Percentiles rank a stretch among this genome's conserved stretches.
These are phyloP conservation scores for Ophiocordyceps camponoti-saundersi DNA, from an alignment of 2,329 filamentous ascomycete genomes.

Conservation along the genomic window DNA sequence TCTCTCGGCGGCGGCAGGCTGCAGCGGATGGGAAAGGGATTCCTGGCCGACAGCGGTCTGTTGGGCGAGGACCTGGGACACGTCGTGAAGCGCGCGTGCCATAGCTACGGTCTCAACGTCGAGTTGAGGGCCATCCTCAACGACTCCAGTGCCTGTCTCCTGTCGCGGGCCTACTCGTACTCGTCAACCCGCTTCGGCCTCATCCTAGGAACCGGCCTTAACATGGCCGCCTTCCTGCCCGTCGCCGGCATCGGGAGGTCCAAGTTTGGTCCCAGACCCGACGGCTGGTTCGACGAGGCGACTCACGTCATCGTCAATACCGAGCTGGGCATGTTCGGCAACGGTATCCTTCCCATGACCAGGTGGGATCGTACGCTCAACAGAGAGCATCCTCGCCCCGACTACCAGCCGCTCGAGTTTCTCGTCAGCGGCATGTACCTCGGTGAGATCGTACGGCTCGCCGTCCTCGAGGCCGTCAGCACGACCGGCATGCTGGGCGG, in stretches of 20 bases:
- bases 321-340: slow-evolving; percentile 50
- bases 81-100: slow-evolving; percentile 38
- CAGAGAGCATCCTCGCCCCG: slow-evolving; percentile 32
- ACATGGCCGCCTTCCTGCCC: slow-evolving; percentile 48
- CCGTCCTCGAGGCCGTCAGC: slow-evolving; percentile 40
- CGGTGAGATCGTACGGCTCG: slow-evolving; percentile 44
- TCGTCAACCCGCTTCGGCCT: slow-evolving; percentile 43
- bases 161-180: slow-evolving; percentile 45
- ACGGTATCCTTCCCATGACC: slow-evolving; percentile 39
- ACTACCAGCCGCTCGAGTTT: slow-evolving; percentile 46
- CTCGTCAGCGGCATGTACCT: slow-evolving; percentile 50
- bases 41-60: slow-evolving; percentile 39
- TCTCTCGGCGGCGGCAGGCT: slow-evolving; percentile 42
- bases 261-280: slow-evolving; percentile 40
- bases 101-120: slow-evolving; percentile 30
- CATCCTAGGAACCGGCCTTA: slow-evolving; percentile 51
- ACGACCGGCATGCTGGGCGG: slow-evolving; percentile 38
- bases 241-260: slow-evolving; percentile 32
- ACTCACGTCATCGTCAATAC: slow-evolving; percentile 51
- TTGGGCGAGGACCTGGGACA: slow-evolving; percentile 42
- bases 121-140: slow-evolving; percentile 46
- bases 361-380: slow-evolving; percentile 41
- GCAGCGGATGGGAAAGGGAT: slow-evolving; percentile 49
- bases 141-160: slow-evolving; percentile 48
- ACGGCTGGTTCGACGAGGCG: slow-evolving; percentile 37